phyloP scores from a whole-genome alignment of 2,329 filamentous ascomycete genomes.

The Verticillium isaacii region DNA sequence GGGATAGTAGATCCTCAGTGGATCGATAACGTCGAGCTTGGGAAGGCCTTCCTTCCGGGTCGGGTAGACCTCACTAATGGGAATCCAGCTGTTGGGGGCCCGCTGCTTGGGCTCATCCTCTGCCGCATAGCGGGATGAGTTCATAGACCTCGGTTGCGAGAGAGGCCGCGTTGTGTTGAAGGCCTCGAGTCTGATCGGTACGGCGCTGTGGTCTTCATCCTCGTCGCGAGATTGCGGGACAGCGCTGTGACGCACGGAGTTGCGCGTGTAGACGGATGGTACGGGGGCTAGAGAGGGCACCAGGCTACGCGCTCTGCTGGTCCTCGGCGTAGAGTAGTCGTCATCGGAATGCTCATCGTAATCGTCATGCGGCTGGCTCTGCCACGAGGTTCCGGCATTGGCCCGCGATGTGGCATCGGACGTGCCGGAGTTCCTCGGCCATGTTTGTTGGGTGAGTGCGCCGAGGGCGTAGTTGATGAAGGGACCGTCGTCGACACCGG shows the following conservation, averaged over 20 bases:
- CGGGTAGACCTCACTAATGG: conserved; percentile 23
- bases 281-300: not conserved
- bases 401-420: conserved; percentile 17
- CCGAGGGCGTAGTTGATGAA: conserved; percentile 89
- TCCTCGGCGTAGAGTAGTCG: not conserved
- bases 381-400: not conserved
- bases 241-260: not conserved
- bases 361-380: not conserved
- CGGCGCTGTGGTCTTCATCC: not conserved
- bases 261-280: not conserved
- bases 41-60: conserved; percentile 12
- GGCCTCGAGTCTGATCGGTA: not conserved
- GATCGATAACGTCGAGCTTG: conserved; percentile 26
- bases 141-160: not conserved
- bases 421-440: conserved; percentile 46
- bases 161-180: conserved; percentile 1
- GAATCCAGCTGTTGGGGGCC: conserved; percentile 20
- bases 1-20: conserved; percentile 32
- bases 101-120: not conserved
- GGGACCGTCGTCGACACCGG: conserved; percentile 77
- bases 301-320: not conserved
- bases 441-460: conserved; percentile 72
- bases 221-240: not conserved
- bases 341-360: not conserved
- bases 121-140: not conserved